A percentile compares a stretch with the other conserved stretches of the same genome.
Conservation (phyloP, 139 green algal species). For the Closterium sp. region DNA sequence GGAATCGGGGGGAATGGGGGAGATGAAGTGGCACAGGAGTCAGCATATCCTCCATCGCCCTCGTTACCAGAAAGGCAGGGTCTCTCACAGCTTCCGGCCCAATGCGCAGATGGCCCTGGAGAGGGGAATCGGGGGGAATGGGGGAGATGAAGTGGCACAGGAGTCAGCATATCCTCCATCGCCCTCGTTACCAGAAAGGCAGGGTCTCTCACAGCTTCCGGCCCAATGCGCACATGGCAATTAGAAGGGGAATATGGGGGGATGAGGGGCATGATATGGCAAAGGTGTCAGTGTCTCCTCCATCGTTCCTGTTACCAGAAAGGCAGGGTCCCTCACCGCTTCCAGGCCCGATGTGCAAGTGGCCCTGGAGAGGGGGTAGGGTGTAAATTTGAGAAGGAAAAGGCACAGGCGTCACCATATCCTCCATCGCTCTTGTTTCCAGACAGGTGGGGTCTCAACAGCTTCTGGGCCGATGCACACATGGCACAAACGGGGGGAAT, state of each 20-base stretch:
- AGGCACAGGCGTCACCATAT: slow-evolving; percentile 96
- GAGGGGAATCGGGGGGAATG: too few relatives aligned
- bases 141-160: slow-evolving; percentile 21
- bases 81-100: slow-evolving; percentile 88
- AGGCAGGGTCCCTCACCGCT: slow-evolving; percentile 28
- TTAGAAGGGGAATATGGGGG: neutral
- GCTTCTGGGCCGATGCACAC: slow-evolving; percentile 83
- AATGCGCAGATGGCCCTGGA: slow-evolving; percentile 67
- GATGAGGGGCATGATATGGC: too few relatives aligned
- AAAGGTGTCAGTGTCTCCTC: too few relatives aligned
- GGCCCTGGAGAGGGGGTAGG: too few relatives aligned
- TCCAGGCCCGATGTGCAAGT: too few relatives aligned
- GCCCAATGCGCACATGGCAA: slow-evolving; percentile 74
- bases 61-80: slow-evolving; percentile 86
- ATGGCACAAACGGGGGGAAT: too few relatives aligned
- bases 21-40: slow-evolving; percentile 58
- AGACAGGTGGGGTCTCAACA: slow-evolving; percentile 84
- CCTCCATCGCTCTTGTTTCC: slow-evolving; percentile 88
- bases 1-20: too few relatives aligned
- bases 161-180: slow-evolving; percentile 96
- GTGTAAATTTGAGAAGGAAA: too few relatives aligned
- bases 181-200: slow-evolving; percentile 65
- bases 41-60: slow-evolving; percentile 94
- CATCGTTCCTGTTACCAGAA: too few relatives aligned
- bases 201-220: slow-evolving; percentile 58